Percentiles rank a stretch among this genome's conserved stretches.
Conservation (phyloP, 345 rosid genomes). For the Rubroshorea leprosula region DNA sequence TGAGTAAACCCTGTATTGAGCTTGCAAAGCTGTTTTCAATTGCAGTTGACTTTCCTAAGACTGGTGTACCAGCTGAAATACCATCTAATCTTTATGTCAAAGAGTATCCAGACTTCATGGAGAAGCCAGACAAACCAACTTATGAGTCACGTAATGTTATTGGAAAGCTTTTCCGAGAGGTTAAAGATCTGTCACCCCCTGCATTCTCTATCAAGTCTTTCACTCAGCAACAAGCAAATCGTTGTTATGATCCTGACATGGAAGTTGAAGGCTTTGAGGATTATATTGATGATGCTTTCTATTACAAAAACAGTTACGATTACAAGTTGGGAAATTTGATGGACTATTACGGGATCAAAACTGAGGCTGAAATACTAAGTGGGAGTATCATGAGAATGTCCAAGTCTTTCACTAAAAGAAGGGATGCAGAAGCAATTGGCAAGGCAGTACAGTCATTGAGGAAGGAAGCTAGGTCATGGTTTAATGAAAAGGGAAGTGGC, state of each 20-base stretch:
- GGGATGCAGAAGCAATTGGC: conserved; percentile 29
- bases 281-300: conserved; percentile 25
- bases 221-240: conserved; percentile 28
- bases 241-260: conserved; percentile 43
- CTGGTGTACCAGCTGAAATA: conserved; percentile 47
- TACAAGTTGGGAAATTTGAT: conserved; percentile 37
- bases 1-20: conserved; percentile 28
- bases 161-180: conserved; percentile 51
- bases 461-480: conserved; percentile 44
- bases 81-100: conserved; percentile 28
- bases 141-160: conserved; percentile 38
- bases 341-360: conserved; percentile 44
- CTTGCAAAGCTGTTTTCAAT: conserved; percentile 42
- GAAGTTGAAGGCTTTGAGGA: conserved; percentile 45
- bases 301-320: conserved; percentile 33
- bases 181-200: conserved; percentile 28
- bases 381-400: conserved; percentile 41
- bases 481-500: conserved; percentile 12
- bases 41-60: conserved; percentile 60
- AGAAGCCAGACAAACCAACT: conserved; percentile 34
- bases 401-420: conserved; percentile 32
- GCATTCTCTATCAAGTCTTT: conserved; percentile 23
- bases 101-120: conserved; percentile 65
- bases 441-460: conserved; percentile 33
- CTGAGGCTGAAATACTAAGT: conserved; percentile 52